phyloP scores from a whole-genome alignment of 2,329 filamentous ascomycete genomes.

The Trichophyton schoenleinii region DNA sequence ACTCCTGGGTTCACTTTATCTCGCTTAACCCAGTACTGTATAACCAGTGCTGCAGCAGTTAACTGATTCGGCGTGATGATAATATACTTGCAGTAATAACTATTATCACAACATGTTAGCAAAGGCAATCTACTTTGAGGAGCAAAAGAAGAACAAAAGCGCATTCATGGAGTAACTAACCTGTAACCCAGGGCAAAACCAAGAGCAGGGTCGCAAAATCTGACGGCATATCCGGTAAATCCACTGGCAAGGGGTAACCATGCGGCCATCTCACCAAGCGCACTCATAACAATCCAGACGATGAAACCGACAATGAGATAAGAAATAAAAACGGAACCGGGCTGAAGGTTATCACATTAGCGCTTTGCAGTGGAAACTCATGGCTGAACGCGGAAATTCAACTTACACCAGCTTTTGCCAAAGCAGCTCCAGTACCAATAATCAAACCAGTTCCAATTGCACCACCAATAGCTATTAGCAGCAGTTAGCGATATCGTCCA shows the following conservation, averaged over 20 bases:
- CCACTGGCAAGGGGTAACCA: conserved; percentile 39
- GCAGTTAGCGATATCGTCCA: conserved; percentile 1
- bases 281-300: conserved; percentile 55
- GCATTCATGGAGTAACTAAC: conserved; percentile 28
- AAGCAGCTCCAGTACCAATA: conserved; percentile 41
- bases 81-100: conserved; percentile 61
- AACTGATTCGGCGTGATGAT: conserved; percentile 77
- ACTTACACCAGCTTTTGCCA: conserved; percentile 30
- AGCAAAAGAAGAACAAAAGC: neutral
- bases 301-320: conserved; percentile 39
- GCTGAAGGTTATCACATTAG: conserved; percentile 17
- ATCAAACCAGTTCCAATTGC: conserved; percentile 47
- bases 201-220: conserved; percentile 37
- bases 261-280: conserved; percentile 38
- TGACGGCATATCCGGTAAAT: conserved; percentile 34
- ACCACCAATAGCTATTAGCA: conserved; percentile 36
- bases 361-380: neutral
- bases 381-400: neutral
- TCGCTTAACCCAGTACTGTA: conserved; percentile 60
- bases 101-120: conserved; percentile 30
- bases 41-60: conserved; percentile 65
- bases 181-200: conserved; percentile 37
- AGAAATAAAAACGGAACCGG: conserved; percentile 32
- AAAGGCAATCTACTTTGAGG: neutral
- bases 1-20: conserved; percentile 62